Conservation (phyloP, 306 rosid species). For the Trifolium subterraneum region DNA sequence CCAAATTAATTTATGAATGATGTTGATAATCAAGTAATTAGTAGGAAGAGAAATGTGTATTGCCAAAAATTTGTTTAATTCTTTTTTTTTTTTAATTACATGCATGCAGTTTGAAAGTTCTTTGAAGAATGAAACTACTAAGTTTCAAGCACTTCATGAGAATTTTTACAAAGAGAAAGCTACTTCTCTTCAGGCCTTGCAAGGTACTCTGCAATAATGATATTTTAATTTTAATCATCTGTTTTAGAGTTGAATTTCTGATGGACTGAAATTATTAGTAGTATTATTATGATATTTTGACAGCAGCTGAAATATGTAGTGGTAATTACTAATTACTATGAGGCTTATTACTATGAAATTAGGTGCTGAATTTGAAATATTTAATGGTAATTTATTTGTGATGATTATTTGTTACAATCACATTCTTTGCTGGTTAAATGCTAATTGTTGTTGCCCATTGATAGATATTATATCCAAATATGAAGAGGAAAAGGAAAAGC, state of each 20-base stretch:
- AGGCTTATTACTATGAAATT: constrained; percentile 3
- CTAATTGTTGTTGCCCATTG: constrained; percentile 27
- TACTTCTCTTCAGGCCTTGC: constrained; percentile 71
- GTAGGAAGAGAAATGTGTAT: constrained; percentile 29
- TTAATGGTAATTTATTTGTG: constrained; percentile 2
- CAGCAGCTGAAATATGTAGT: constrained; percentile 17
- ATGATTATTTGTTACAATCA: constrained; percentile 7
- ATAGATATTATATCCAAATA: constrained; percentile 79
- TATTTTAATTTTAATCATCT: neutral
- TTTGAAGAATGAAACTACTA: constrained; percentile 72
- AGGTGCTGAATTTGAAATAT: constrained; percentile 12
- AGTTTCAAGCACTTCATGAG: constrained; percentile 81
- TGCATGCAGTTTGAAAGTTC: constrained; percentile 75
- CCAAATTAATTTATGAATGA: constrained; percentile 5
- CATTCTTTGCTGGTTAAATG: constrained; percentile 25
- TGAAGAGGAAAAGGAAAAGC: constrained; percentile 93
- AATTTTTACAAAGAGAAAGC: constrained; percentile 79
- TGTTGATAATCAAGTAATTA: neutral
- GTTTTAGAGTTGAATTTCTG: constrained; percentile 5
- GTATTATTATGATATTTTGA: constrained; percentile 11
- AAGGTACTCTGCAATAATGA: constrained; percentile 56
- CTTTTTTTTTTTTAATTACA: constrained; percentile 36
- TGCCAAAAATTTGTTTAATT: constrained; percentile 27
- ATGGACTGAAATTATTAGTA: constrained; percentile 19
- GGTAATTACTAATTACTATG: neutral